Percentiles rank a stretch among this genome's conserved stretches.
These are phyloP conservation scores for Aphanocladium album DNA, from an alignment of 2,329 filamentous ascomycete species.

Conservation along the genomic window DNA sequence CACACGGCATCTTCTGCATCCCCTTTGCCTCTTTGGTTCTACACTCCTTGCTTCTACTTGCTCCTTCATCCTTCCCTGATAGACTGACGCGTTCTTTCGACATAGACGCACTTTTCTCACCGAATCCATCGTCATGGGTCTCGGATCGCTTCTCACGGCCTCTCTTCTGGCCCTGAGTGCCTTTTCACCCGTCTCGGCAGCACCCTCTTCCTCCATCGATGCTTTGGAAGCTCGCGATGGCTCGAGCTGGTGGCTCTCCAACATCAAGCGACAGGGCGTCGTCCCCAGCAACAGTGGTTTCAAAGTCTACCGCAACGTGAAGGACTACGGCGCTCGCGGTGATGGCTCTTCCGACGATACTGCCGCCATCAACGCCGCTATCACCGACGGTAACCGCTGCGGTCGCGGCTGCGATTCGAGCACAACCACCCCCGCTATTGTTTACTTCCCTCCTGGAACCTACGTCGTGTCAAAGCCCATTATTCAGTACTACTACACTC, in stretches of 20 bases:
- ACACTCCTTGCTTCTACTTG: not conserved
- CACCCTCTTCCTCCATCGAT: slow-evolving; percentile 8
- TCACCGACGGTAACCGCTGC: slow-evolving; percentile 73
- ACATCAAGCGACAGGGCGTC: slow-evolving; percentile 63
- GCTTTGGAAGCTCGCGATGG: slow-evolving; percentile 20
- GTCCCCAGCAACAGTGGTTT: slow-evolving; percentile 54
- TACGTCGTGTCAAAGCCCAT: slow-evolving; percentile 78
- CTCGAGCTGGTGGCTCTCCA: slow-evolving; percentile 65
- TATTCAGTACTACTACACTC: slow-evolving; percentile 86
- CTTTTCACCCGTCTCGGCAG: slow-evolving; percentile 12
- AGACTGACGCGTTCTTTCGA: not conserved
- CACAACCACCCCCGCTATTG: slow-evolving; percentile 76
- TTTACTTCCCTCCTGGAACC: slow-evolving; percentile 88
- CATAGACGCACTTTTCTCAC: not conserved
- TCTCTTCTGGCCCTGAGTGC: slow-evolving; percentile 13
- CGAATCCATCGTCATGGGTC: slow-evolving; percentile 10
- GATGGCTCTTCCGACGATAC: slow-evolving; percentile 75
- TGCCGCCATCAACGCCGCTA: slow-evolving; percentile 77
- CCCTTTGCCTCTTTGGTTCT: not conserved
- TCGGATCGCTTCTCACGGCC: slow-evolving; percentile 12
- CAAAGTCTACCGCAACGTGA: slow-evolving; percentile 72
- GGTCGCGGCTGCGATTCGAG: slow-evolving; percentile 75
- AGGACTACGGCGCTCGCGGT: slow-evolving; percentile 68
- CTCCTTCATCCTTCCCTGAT: not conserved
- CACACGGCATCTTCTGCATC: not conserved